A percentile compares a stretch with the other conserved stretches of the same genome.
Conservation (phyloP, 805 yeast genomes). For the Candida oleophila region DNA sequence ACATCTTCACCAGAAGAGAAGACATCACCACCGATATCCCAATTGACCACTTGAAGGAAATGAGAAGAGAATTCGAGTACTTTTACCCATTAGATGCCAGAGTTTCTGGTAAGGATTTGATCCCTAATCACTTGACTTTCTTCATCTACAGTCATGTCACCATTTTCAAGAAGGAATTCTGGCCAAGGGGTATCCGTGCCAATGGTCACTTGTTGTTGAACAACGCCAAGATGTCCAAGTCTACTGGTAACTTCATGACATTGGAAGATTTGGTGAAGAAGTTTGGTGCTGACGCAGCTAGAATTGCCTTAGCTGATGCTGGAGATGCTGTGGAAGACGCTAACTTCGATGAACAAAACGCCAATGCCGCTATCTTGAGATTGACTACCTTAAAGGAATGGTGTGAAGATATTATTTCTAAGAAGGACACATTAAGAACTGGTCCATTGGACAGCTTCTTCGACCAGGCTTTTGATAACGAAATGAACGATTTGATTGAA, state of each 20-base stretch:
- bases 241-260: slow-evolving; percentile 96
- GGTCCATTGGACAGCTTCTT: slow-evolving; percentile 62
- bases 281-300: slow-evolving; percentile 96
- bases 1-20: slow-evolving; percentile 75
- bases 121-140: slow-evolving; percentile 96
- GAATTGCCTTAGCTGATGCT: slow-evolving; percentile 97
- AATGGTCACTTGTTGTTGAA: slow-evolving; percentile 95
- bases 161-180: slow-evolving; percentile 80
- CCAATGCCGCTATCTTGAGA: slow-evolving; percentile 96
- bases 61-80: slow-evolving; percentile 94
- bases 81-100: slow-evolving; percentile 94
- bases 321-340: slow-evolving; percentile 98
- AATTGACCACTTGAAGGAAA: slow-evolving; percentile 56
- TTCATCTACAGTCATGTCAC: slow-evolving; percentile 93
- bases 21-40: slow-evolving; percentile 60
- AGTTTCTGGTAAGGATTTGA: slow-evolving; percentile 93
- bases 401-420: slow-evolving; percentile 75
- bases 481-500: slow-evolving; percentile 80
- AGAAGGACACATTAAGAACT: slow-evolving; percentile 45
- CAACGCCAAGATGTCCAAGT: slow-evolving; percentile 96
- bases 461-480: slow-evolving; percentile 89
- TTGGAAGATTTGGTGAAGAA: slow-evolving; percentile 79
- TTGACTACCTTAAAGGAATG: slow-evolving; percentile 90
- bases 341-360: slow-evolving; percentile 92
- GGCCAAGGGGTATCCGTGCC: slow-evolving; percentile 94